Base-by-base conservation (phyloP, 495 filamentous ascomycete genomes). In the Penicillium cataractarum region DNA sequence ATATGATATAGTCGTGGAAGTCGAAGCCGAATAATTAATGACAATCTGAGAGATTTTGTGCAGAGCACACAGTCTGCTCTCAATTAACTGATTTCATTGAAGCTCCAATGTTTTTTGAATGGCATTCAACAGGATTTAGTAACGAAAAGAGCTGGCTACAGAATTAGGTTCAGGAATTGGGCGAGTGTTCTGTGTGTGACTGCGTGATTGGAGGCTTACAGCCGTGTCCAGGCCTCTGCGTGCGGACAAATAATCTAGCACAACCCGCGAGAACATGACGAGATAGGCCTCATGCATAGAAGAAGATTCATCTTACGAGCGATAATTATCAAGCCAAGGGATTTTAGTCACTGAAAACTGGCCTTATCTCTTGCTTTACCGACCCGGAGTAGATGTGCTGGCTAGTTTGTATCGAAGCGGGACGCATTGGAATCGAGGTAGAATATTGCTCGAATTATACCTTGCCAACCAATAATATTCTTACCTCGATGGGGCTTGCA, bases 1-100 rank as follows among this genome's bases (percentile, higher is more conserved):
- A 62, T 78, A 74, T 72, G 75, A 81, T 67, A 55, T 65, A 24
- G 48, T 65, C 6, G 31, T 29, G 29, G 54, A 61, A 33, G 53
- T 24, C 24, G 44, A 27, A 39, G 22, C 24, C 35, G 24, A 42
- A n/a, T 42, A n/a, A 42, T 42, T n/a, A 42, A 19, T 9, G 40
- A 9, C n/a, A 21, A n/a, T 42, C 2, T 42, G 4, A 17, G 21
- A 42, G 8, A 19, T 8, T 7, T 19, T 42, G 2, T 42, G 6
- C n/a, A 21, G 40, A 42, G 19, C 1, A 39, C 15, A 39, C 1
- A 17, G 5, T 39, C 37, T 39, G 37, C 37, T 13, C 37, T 15
- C 6, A 4, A 6, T 39, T 15, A 5, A 39, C 15, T 6, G 7
- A 31, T 31, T 7, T 7, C 3, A 31, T 31, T 31, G 29, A 3